phyloP scores from a whole-genome alignment of 345 rosid genomes.

The Leavenworthia alabamica region DNA sequence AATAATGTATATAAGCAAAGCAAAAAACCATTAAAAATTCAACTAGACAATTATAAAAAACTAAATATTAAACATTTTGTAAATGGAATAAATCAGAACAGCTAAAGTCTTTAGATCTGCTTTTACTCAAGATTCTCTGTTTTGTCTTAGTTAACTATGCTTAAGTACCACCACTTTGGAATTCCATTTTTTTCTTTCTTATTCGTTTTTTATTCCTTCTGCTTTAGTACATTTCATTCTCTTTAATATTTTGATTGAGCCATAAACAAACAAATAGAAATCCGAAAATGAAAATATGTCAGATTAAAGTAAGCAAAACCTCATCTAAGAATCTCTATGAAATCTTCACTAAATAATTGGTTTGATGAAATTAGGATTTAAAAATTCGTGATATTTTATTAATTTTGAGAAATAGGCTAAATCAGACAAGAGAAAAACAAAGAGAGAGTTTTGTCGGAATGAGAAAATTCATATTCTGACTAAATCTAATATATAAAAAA shows the following conservation, averaged over 20 bases:
- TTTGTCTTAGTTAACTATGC: no score
- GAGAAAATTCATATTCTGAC: background rate
- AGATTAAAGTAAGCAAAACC: background rate
- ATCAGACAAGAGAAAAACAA: background rate
- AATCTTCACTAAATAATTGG: background rate
- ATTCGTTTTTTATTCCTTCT: background rate
- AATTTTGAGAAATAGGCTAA: background rate
- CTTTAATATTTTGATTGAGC: background rate
- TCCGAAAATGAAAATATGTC: background rate
- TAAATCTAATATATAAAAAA: background rate
- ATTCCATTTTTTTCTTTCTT: background rate
- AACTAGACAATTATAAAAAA: background rate
- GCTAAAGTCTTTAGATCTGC: background rate
- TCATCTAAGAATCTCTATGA: background rate
- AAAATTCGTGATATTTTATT: background rate
- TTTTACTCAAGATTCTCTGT: no score
- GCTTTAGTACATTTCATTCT: background rate
- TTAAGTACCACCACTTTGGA: background rate
- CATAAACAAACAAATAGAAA: background rate
- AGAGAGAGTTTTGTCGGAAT: background rate
- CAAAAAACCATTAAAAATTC: no score
- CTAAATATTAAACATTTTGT: background rate
- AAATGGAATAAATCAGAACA: background rate
- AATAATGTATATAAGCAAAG: no score
- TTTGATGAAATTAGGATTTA: background rate